phyloP scores from a whole-genome alignment of 441 rosid genomes.

The Erodium moschatum region DNA sequence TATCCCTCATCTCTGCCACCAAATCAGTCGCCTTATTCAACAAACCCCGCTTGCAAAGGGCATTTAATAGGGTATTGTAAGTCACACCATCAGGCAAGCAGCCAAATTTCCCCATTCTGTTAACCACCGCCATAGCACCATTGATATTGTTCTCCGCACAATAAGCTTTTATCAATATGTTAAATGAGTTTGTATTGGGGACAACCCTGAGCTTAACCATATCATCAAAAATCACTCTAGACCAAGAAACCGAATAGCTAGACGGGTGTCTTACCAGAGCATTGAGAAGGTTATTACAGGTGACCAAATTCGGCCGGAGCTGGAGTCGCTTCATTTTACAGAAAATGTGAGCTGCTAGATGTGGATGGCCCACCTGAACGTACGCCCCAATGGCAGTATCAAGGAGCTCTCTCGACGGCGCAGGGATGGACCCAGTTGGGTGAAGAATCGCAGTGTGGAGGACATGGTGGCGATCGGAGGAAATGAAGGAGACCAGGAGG shows the following conservation, averaged over 20 bases:
- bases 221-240: slow-evolving; percentile 51
- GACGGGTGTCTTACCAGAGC: slow-evolving; percentile 61
- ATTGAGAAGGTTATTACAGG: slow-evolving; percentile 59
- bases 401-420: slow-evolving; percentile 39
- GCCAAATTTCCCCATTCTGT: slow-evolving; percentile 45
- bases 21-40: slow-evolving; percentile 55
- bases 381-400: slow-evolving; percentile 58
- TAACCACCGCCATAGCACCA: slow-evolving; percentile 41
- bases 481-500: slow-evolving; percentile 53
- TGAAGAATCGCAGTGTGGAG: slow-evolving; percentile 46
- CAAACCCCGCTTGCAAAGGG: slow-evolving; percentile 63
- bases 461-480: slow-evolving; percentile 36
- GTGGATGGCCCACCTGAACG: slow-evolving; percentile 49
- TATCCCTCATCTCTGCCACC: slow-evolving; percentile 58
- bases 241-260: slow-evolving; percentile 37
- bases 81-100: slow-evolving; percentile 55
- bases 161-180: slow-evolving; percentile 59
- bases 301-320: slow-evolving; percentile 51
- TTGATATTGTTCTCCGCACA: slow-evolving; percentile 51
- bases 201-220: slow-evolving; percentile 39
- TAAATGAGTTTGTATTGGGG: slow-evolving; percentile 44
- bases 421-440: slow-evolving; percentile 22
- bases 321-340: slow-evolving; percentile 49
- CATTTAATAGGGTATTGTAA: slow-evolving; percentile 65
- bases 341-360: slow-evolving; percentile 58